A percentile compares a stretch with the other conserved stretches of the same genome.
phyloP scores from a whole-genome alignment of 2,329 filamentous ascomycete species.

The Aspergillus phoenicis region DNA sequence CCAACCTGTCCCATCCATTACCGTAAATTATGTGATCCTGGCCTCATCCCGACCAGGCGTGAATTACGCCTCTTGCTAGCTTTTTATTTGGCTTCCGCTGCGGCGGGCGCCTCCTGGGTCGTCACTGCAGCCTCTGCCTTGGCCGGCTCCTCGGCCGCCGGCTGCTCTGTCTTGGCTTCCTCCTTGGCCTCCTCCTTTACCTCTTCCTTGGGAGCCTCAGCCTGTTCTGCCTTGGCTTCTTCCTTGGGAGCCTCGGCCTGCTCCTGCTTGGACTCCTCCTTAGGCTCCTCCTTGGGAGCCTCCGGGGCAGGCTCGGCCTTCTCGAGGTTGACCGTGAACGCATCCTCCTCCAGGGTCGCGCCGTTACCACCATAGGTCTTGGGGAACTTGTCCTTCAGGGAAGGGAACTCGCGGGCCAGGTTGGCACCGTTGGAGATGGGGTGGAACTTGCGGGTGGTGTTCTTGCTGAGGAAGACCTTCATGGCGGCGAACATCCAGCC shows the following conservation, averaged over 20 bases:
- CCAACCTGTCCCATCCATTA: slow-evolving; percentile 16
- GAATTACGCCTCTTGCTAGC: not conserved
- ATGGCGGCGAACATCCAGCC: slow-evolving; percentile 78
- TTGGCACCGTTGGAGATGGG: slow-evolving; percentile 73
- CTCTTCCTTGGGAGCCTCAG: not conserved
- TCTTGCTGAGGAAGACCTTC: slow-evolving; percentile 72
- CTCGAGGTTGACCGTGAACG: slow-evolving; percentile 33
- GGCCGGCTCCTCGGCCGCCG: slow-evolving; percentile 19
- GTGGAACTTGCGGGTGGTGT: slow-evolving; percentile 78
- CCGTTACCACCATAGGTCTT: slow-evolving; percentile 78
- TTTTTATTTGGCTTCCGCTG: slow-evolving; percentile 20
- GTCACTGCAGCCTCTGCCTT: slow-evolving; percentile 28
- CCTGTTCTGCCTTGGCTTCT: slow-evolving; percentile 14
- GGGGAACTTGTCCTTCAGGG: slow-evolving; percentile 67
- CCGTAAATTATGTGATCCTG: slow-evolving; percentile 3
- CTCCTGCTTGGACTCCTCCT: slow-evolving; percentile 3
- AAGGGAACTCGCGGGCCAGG: slow-evolving; percentile 63
- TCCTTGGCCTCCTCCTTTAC: not conserved
- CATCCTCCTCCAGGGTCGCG: slow-evolving; percentile 48
- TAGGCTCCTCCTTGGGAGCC: slow-evolving; percentile 9
- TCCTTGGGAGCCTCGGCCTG: slow-evolving; percentile 16
- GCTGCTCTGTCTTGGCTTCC: slow-evolving; percentile 15
- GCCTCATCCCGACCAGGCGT: not conserved
- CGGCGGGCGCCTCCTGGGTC: slow-evolving; percentile 14
- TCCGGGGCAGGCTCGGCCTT: slow-evolving; percentile 24